A percentile compares a stretch with the other conserved stretches of the same genome.
Evolutionary conservation across 306 rosid genomes (phyloP).

Genomic region (Prunus persica): Prunus_persica_NCBIv2 NC_034016.1:14646501-14647000

Average conservation of each 20-base stretch:
- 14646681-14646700: conserved; percentile 36
- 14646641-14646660: conserved; percentile 88
- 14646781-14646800: conserved; percentile 71
- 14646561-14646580: conserved; percentile 63
- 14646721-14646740: conserved; percentile 67
- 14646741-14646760: conserved; percentile 64
- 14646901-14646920: conserved; percentile 86
- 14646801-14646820: conserved; percentile 43
- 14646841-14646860: conserved; percentile 28
- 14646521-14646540: conserved; percentile 16
- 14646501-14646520: conserved; percentile 13
- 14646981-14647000: conserved; percentile 95
- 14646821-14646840: conserved; percentile 22
- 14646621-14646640: conserved; percentile 80
- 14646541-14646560: conserved; percentile 25
- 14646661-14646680: conserved; percentile 82
- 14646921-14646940: conserved; percentile 96
- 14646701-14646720: conserved; percentile 48
- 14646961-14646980: conserved; percentile 85
- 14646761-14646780: conserved; percentile 80
- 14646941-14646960: conserved; percentile 99
- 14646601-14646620: conserved; percentile 68
- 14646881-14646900: conserved; percentile 88
- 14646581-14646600: conserved; percentile 72
- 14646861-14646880: conserved; percentile 29